Percentiles rank a stretch among this genome's conserved stretches.
Evolutionary conservation across 768 basidiomycete species (phyloP).

Genomic region (Boletellus ananas): DNA sequence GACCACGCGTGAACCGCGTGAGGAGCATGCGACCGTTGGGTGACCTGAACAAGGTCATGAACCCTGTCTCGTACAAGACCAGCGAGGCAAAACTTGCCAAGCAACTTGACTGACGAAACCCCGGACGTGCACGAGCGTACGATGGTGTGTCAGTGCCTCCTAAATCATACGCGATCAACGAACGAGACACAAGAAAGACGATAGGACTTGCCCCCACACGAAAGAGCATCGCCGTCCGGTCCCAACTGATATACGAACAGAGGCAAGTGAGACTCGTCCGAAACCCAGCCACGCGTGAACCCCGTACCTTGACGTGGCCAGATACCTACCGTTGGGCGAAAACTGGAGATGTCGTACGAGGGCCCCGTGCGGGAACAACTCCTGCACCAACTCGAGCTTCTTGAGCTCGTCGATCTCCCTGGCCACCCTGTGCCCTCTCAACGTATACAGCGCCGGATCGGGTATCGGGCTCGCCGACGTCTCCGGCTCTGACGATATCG

Average conservation of each 20-base stretch:
- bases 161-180: conserved; percentile 14
- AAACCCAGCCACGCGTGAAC: neutral
- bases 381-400: conserved; percentile 36
- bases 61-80: neutral
- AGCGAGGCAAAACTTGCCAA: conserved; percentile 31
- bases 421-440: conserved; percentile 38
- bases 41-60: conserved; percentile 33
- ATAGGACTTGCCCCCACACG: conserved; percentile 38
- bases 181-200: neutral
- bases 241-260: conserved; percentile 36
- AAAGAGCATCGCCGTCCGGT: conserved; percentile 46
- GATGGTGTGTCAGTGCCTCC: conserved; percentile 41
- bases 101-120: conserved; percentile 55
- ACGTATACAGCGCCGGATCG: conserved; percentile 18
- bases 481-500: neutral
- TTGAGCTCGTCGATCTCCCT: conserved; percentile 39
- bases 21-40: conserved; percentile 43
- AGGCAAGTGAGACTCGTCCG: neutral
- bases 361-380: conserved; percentile 41
- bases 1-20: conserved; percentile 44
- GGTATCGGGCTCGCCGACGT: conserved; percentile 14
- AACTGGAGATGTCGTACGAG: conserved; percentile 54
- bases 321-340: conserved; percentile 50
- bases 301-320: conserved; percentile 51
- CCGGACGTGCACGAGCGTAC: conserved; percentile 45